Evolutionary conservation across 164 flowering plant species (phyloP).

Genomic region (Chimonanthus praecox): DNA sequence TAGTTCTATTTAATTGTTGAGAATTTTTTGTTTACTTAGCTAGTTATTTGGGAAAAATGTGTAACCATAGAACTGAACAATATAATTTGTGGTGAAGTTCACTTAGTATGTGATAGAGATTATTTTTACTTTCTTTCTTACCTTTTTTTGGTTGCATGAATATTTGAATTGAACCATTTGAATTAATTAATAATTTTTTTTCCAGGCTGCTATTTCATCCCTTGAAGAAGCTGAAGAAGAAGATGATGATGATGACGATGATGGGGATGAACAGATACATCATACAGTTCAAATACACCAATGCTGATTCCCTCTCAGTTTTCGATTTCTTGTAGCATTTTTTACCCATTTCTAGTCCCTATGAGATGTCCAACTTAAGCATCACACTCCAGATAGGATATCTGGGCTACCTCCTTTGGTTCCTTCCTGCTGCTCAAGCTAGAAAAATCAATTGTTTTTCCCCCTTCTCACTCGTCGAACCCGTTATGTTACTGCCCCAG

Average conservation of each 20-base stretch:
- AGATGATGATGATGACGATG: neutral
- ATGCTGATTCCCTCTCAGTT: neutral
- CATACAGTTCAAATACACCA: conserved; percentile 5
- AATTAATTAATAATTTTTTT: neutral
- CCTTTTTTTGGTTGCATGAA: too few species aligned
- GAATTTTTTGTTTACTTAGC: neutral
- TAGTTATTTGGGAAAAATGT: neutral
- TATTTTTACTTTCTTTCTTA: too few species aligned
- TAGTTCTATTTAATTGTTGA: neutral
- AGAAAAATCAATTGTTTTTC: too few species aligned
- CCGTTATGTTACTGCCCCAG: neutral
- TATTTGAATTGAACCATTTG: neutral
- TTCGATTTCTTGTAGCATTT: neutral
- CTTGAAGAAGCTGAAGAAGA: neutral
- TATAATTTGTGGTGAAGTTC: neutral
- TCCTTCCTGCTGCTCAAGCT: neutral
- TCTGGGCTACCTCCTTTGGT: neutral
- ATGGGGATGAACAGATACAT: neutral
- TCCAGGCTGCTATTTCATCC: conserved; percentile 1
- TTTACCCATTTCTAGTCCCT: neutral
- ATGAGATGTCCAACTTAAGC: neutral
- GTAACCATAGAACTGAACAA: neutral
- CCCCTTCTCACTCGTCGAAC: neutral
- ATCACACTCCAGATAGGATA: neutral
- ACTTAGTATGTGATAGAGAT: neutral